These are phyloP conservation scores for Phycomyces blakesleeanus DNA, from an alignment of 192 early-diverging fungal species.

Conservation along the genomic window DNA sequence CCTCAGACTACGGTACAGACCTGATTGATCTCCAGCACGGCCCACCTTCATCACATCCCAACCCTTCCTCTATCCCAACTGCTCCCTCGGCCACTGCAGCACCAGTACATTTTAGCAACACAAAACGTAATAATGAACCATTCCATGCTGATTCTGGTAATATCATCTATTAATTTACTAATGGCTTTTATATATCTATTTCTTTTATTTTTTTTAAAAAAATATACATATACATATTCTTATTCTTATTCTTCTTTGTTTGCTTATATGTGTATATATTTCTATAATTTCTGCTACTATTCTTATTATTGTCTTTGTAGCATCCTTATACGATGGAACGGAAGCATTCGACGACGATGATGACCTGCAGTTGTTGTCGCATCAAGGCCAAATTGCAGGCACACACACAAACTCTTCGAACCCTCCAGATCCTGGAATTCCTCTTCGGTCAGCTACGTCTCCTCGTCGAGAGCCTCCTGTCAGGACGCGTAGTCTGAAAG, in stretches of 20 bases:
- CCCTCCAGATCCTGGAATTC: not conserved
- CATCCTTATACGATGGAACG: slow-evolving; percentile 20
- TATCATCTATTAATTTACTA: not conserved
- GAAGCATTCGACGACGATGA: slow-evolving; percentile 23
- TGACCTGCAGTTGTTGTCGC: slow-evolving; percentile 15
- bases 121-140: not conserved
- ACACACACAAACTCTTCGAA: not conserved
- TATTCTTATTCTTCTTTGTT: no score
- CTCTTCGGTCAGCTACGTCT: no score
- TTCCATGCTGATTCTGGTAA: not conserved
- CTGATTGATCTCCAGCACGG: slow-evolving; percentile 16
- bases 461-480: not conserved
- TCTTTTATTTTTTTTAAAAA: not conserved
- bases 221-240: no score
- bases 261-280: no score
- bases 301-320: not conserved
- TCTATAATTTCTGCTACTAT: no score
- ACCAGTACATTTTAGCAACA: no score
- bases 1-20: slow-evolving; percentile 1
- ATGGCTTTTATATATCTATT: not conserved
- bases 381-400: slow-evolving; percentile 18
- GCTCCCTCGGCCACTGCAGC: not conserved
- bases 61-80: not conserved
- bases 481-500: not conserved
- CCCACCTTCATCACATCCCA: not conserved